Evolutionary conservation across 257 asterid genomes (phyloP), one percentile per base, ranked within the genome.

Genomic region (Striga asiatica): DNA sequence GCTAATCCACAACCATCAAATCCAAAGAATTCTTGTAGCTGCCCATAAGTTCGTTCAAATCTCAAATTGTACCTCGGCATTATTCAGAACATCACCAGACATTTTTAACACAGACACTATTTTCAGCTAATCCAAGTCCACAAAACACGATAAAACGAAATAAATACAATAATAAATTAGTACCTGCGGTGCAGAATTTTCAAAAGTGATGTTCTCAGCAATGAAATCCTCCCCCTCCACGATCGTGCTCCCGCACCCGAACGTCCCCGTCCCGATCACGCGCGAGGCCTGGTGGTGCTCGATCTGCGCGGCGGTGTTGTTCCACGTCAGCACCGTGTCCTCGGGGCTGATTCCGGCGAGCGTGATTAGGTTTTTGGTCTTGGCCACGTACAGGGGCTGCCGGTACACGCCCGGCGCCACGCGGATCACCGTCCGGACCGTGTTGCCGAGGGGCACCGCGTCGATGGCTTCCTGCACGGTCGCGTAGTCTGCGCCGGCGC

Each of bases 381-480:
- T 91, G 6, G 98, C 84, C 14, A 91, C 84, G 66, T 91, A 91
- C 8, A 91, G 32, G 4, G 95, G 97, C 78, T 82, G 95, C 12
- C 68, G 71, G 57, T 91, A 84, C 4, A 82, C 72, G 3, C 98
- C 98, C 0, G 95, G 97, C 5, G 84, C 69, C 50, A 91, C 69
- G 0, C 94, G 85, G 60, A 91, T 87, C 62, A 87, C 76, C 5
- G 82, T 77, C 13, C 98, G 93, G 17, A 76, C 54, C 32, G 82
- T 76, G 72, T 91, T 91, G 64, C 79, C 45, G 9, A 91, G 70
- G 4, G 98, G 96, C 35, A 91, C 89, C 8, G 80, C 75, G 72
- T 87, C 98, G 16, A 91, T 74, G 37, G 97, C 98, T n/a, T 91
- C 98, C 81, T 91, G 98, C 56, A 91, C 94, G 6, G 88, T 82